These are phyloP conservation scores for Pistacia vera DNA, from an alignment of 345 rosid genomes.

Conservation along the genomic window DNA sequence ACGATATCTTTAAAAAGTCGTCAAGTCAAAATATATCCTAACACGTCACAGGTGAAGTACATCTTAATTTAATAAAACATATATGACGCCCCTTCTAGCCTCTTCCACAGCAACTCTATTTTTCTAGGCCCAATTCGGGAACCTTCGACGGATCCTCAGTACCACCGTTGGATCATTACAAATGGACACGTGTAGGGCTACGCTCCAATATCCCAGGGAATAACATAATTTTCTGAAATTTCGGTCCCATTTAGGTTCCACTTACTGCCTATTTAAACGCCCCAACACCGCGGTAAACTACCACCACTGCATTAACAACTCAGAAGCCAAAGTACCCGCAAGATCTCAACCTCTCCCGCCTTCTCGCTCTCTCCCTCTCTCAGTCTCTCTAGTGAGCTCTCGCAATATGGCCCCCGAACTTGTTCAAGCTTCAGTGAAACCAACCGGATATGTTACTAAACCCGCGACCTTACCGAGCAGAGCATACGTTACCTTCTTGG, in stretches of 20 bases:
- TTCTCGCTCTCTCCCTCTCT: neutral
- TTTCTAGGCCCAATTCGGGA: slow-evolving; percentile 26
- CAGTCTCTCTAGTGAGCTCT: neutral
- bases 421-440: slow-evolving; percentile 31
- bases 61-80: too few species aligned
- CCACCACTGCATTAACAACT: neutral
- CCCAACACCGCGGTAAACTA: neutral
- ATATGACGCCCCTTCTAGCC: slow-evolving; percentile 20
- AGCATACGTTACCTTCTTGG: slow-evolving; percentile 82
- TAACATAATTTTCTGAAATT: neutral
- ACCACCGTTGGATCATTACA: slow-evolving; percentile 40
- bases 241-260: neutral
- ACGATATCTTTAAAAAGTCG: too few species aligned
- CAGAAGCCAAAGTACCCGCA: neutral
- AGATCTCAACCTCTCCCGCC: neutral
- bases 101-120: slow-evolving; percentile 15
- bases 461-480: slow-evolving; percentile 32
- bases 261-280: slow-evolving; percentile 30
- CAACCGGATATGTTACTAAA: slow-evolving; percentile 16
- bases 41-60: too few species aligned
- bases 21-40: too few species aligned
- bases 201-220: neutral
- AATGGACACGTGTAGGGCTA: slow-evolving; percentile 32
- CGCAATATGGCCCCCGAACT: slow-evolving; percentile 63
- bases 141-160: slow-evolving; percentile 32